Percentiles rank a stretch among this genome's conserved stretches.
Conservation (phyloP, 305 asterid species). For the Striga hermonthica region DNA sequence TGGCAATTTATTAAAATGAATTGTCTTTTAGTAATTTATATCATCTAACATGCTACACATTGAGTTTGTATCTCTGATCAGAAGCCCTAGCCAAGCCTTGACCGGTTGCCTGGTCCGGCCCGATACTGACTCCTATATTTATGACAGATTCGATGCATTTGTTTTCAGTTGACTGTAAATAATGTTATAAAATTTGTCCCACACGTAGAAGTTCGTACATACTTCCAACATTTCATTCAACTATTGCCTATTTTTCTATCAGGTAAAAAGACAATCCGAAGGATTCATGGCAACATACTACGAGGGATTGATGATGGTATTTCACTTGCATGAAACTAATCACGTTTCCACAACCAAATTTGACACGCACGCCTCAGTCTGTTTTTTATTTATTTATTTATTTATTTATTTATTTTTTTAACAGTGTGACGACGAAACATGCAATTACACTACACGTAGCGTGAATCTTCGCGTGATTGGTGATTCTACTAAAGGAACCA, state of each 20-base stretch:
- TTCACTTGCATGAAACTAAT: constrained; percentile 23
- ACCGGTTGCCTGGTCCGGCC: too few relatives aligned
- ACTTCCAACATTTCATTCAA: constrained; percentile 5
- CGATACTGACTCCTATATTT: too few relatives aligned
- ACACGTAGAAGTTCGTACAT: neutral
- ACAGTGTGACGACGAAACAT: constrained; percentile 97
- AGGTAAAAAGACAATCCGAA: constrained; percentile 91
- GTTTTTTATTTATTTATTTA: neutral
- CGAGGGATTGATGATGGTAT: constrained; percentile 86
- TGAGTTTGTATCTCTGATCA: too few relatives aligned
- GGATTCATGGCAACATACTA: constrained; percentile 67
- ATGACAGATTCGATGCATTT: too few relatives aligned
- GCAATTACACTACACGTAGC: constrained; percentile 78
- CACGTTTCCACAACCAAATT: constrained; percentile 23
- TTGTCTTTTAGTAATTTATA: too few relatives aligned
- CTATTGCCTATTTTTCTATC: constrained; percentile 37
- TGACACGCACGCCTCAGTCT: neutral
- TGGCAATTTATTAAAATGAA: too few relatives aligned
- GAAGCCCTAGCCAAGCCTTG: too few relatives aligned
- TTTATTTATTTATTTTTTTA: constrained; percentile 17
- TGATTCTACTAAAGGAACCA: constrained; percentile 80
- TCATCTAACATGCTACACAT: too few relatives aligned
- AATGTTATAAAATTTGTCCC: too few relatives aligned
- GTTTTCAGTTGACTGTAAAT: too few relatives aligned
- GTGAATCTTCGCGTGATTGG: constrained; percentile 76